phyloP scores from a whole-genome alignment of 441 rosid genomes.

The Gossypium laxum region DNA sequence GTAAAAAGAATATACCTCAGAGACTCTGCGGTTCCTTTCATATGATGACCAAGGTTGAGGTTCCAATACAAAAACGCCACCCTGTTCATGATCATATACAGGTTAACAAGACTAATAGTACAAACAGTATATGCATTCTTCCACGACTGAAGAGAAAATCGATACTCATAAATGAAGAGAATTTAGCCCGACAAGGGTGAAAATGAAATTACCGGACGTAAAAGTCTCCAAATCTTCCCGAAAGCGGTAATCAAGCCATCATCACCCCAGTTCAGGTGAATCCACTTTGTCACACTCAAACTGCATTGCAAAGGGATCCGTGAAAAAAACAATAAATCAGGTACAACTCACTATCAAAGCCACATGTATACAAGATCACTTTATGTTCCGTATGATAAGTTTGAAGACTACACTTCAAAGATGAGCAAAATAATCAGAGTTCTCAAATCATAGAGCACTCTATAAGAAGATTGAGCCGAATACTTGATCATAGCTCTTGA shows the following conservation, averaged over 20 bases:
- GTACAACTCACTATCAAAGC: neutral
- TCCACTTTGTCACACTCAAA: conserved; percentile 89
- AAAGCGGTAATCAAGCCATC: conserved; percentile 71
- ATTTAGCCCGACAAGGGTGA: neutral
- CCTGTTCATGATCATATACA: conserved; percentile 32
- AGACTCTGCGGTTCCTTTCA: conserved; percentile 59
- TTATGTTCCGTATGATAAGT: neutral
- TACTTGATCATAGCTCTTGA: neutral
- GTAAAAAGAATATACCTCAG: conserved; percentile 42
- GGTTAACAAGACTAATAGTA: neutral
- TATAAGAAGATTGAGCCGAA: neutral
- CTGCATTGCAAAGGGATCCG: conserved; percentile 31
- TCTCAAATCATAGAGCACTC: neutral
- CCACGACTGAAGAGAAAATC: neutral
- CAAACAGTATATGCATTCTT: neutral
- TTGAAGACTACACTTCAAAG: neutral
- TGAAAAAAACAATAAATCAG: neutral
- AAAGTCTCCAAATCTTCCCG: conserved; percentile 68
- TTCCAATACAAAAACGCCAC: conserved; percentile 78
- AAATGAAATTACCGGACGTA: conserved; percentile 43
- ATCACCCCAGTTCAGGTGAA: conserved; percentile 94
- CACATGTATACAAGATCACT: neutral
- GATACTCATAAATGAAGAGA: neutral
- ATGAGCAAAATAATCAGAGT: neutral
- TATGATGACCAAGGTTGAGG: conserved; percentile 97